Conservation (phyloP, 208 protist species). For the Acanthamoeba castellanii region DNA sequence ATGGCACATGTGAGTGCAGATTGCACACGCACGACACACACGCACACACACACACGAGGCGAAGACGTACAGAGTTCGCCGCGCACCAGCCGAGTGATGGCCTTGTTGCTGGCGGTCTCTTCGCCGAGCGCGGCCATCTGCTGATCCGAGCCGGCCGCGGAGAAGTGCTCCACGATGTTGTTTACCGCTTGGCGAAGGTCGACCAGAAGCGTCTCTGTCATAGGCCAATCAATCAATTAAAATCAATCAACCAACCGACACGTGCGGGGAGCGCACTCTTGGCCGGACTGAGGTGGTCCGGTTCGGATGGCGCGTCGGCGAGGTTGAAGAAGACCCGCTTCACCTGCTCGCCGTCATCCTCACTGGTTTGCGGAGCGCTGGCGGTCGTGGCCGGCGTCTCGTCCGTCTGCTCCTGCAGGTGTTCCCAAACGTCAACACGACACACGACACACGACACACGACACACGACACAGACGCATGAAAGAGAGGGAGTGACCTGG, state of each 20-base stretch:
- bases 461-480: no score
- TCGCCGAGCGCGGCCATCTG: slow-evolving; percentile 25
- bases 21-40: neutral
- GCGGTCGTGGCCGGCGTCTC: no score
- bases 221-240: neutral
- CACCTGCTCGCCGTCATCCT: no score
- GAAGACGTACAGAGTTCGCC: slow-evolving; percentile 31
- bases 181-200: slow-evolving; percentile 42
- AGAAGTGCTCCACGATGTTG: slow-evolving; percentile 24
- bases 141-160: neutral
- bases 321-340: no score
- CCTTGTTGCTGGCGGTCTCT: neutral
- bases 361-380: no score
- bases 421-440: no score
- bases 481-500: no score
- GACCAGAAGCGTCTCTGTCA: slow-evolving; percentile 28
- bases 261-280: no score
- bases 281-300: no score
- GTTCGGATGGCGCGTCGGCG: no score
- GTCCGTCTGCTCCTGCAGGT: no score
- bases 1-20: neutral
- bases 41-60: neutral
- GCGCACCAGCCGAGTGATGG: slow-evolving; percentile 27
- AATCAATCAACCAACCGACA: neutral
- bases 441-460: no score